These are phyloP conservation scores for Brassica cretica DNA, from an alignment of 345 rosid genomes.

Conservation along the genomic window DNA sequence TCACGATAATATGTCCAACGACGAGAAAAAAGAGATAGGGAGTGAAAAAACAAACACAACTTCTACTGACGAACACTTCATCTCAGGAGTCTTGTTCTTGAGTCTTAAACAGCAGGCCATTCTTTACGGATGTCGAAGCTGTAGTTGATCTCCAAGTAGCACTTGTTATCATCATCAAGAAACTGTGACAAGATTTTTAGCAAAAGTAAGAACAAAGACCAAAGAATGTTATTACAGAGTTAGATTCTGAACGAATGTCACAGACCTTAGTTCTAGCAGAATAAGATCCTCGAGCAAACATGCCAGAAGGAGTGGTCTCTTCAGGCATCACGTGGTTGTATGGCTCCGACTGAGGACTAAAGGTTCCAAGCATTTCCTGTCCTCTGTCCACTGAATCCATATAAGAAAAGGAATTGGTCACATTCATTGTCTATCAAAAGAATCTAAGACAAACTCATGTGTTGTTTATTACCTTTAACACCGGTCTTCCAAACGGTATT, in stretches of 20 bases:
- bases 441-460: background rate
- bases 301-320: conserved; percentile 75
- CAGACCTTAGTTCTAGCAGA: conserved; percentile 72
- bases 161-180: conserved; percentile 75
- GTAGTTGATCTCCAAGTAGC: conserved; percentile 85
- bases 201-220: background rate
- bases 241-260: background rate
- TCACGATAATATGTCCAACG: conserved; percentile 38
- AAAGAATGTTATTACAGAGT: background rate
- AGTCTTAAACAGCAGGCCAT: conserved; percentile 51
- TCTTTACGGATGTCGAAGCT: conserved; percentile 74
- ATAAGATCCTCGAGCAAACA: conserved; percentile 73
- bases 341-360: conserved; percentile 72
- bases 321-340: conserved; percentile 65
- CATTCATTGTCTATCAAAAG: background rate
- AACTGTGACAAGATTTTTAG: conserved; percentile 46
- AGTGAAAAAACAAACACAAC: conserved; percentile 34
- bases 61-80: conserved; percentile 34
- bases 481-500: conserved; percentile 81
- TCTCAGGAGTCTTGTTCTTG: conserved; percentile 16
- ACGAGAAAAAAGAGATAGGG: conserved; percentile 18
- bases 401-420: background rate
- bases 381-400: conserved; percentile 54
- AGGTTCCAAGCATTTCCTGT: conserved; percentile 81
- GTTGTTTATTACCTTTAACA: conserved; percentile 47